A percentile compares a stretch with the other conserved stretches of the same genome.
Evolutionary conservation across 768 basidiomycete species (phyloP).

Genomic region (Dendrothele bispora): DNA sequence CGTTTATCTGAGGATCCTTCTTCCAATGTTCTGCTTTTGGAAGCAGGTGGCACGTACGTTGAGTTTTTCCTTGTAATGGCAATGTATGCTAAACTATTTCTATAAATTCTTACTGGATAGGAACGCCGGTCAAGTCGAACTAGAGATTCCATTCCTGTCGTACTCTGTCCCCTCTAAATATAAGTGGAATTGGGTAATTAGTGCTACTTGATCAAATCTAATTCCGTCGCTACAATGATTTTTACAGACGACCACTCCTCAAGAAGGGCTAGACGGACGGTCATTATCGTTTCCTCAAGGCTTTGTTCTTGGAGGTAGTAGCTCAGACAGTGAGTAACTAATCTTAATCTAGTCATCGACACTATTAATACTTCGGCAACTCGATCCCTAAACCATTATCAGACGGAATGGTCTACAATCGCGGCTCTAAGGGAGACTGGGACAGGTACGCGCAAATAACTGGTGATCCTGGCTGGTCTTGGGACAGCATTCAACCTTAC

Average conservation of each 20-base stretch:
- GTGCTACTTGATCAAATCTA: no score
- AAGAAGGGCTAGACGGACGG: constrained; percentile 14
- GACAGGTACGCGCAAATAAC: constrained; percentile 30
- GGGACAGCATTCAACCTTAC: constrained; percentile 29
- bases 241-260: constrained; percentile 18
- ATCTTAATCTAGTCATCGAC: neutral
- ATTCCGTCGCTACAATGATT: no score
- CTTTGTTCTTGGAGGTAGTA: constrained; percentile 17
- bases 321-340: constrained; percentile 15
- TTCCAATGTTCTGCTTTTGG: constrained; percentile 14
- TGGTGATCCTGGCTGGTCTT: constrained; percentile 30
- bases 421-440: constrained; percentile 32
- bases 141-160: constrained; percentile 5
- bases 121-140: constrained; percentile 2
- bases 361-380: neutral
- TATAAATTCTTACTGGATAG: neutral
- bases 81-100: no score
- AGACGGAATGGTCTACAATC: constrained; percentile 31
- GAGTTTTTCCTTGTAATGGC: neutral
- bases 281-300: constrained; percentile 15
- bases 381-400: neutral
- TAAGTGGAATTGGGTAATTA: constrained; percentile 10
- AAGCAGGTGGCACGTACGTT: constrained; percentile 7
- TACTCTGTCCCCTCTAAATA: constrained; percentile 4
- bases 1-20: constrained; percentile 10